These are phyloP conservation scores for Chrysanthemum seticuspe DNA, from an alignment of 129 eudicot species.

Conservation along the genomic window DNA sequence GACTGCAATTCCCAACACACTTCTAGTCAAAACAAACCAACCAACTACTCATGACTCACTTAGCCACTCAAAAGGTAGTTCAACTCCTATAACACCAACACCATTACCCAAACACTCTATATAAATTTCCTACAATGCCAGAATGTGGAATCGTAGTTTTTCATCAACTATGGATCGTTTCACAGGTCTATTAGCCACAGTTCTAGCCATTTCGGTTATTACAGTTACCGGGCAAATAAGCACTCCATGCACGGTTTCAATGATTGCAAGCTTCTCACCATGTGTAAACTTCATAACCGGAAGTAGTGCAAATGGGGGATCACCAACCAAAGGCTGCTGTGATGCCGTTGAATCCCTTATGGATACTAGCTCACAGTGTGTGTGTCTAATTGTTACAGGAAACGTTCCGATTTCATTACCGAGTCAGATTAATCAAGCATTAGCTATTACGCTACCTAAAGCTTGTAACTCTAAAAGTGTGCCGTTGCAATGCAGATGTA, in stretches of 20 bases:
- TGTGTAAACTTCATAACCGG: constrained; percentile 71
- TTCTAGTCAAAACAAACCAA: constrained; percentile 34
- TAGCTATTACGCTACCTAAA: constrained; percentile 66
- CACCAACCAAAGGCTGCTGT: constrained; percentile 68
- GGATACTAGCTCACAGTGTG: constrained; percentile 52
- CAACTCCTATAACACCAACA: constrained; percentile 26
- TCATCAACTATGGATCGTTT: constrained; percentile 18
- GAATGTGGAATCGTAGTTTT: background rate
- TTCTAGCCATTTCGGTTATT: constrained; percentile 8
- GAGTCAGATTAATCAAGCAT: constrained; percentile 37
- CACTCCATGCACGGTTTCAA: constrained; percentile 59
- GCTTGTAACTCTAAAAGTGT: constrained; percentile 49
- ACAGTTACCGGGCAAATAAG: constrained; percentile 53
- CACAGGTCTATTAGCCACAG: background rate
- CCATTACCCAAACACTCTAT: constrained; percentile 10
- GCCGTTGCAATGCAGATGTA: constrained; percentile 77
- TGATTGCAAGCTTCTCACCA: constrained; percentile 58
- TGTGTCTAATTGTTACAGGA: constrained; percentile 77
- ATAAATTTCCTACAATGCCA: constrained; percentile 15
- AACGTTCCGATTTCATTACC: constrained; percentile 67
- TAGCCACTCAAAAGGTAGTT: constrained; percentile 39
- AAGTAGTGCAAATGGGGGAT: constrained; percentile 55
- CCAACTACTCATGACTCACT: constrained; percentile 25
- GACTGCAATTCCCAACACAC: constrained; percentile 10
- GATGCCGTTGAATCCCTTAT: constrained; percentile 44